phyloP scores from a whole-genome alignment of 108 stramenopile genomes.

The Cyclotella sp. region DNA sequence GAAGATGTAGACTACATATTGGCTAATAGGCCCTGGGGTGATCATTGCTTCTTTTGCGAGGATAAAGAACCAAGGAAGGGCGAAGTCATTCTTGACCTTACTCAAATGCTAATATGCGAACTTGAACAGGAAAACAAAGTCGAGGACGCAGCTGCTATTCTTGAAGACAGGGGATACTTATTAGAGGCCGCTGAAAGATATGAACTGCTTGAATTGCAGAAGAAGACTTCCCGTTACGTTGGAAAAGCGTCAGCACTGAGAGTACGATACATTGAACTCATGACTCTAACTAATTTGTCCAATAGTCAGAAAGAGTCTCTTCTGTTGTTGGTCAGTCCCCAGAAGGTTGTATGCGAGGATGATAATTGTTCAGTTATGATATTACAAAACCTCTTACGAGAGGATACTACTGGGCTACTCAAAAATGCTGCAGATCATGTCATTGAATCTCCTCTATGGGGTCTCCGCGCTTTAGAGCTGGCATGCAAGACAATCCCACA shows the following conservation, averaged over 20 bases:
- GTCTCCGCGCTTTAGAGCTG: neutral
- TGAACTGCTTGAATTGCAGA: neutral
- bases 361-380: neutral
- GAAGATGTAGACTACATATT: neutral
- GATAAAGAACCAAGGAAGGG: neutral
- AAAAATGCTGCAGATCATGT: neutral
- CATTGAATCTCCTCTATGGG: constrained; percentile 7
- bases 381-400: neutral
- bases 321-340: neutral
- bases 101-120: constrained; percentile 23
- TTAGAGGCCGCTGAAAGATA: constrained; percentile 20
- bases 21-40: constrained; percentile 14
- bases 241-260: constrained; percentile 17
- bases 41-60: constrained; percentile 5
- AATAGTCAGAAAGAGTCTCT: constrained; percentile 1
- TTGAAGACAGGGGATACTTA: constrained; percentile 28
- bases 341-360: neutral
- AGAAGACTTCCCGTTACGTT: neutral
- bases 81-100: neutral
- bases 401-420: constrained; percentile 4
- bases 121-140: neutral
- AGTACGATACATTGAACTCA: constrained; percentile 15
- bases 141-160: constrained; percentile 13
- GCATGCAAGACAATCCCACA: neutral
- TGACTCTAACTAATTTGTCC: neutral